Evolutionary conservation across 129 eudicot species (phyloP), one percentile per base, ranked within the genome.

Genomic region (Lactuca sativa): DNA sequence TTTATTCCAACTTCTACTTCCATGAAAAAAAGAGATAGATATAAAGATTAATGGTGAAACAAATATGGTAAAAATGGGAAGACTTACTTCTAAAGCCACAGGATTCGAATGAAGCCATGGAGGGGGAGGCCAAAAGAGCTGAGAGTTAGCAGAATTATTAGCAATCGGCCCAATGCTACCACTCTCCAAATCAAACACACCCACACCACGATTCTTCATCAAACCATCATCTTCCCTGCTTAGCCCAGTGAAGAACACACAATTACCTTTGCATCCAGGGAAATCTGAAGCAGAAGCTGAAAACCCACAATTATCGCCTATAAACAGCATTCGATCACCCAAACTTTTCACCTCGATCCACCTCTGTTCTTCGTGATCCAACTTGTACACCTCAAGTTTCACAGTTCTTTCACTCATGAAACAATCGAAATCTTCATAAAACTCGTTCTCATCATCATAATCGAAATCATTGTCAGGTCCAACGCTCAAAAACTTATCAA

Each of bases 71-170:
- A 11, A 47, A 47, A 65, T 25, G 9, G 11, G 3, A 33, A 36
- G 55, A 80, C 89, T 86, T 71, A 86, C 98, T 69, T 86, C 88
- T 68, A 83, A 64, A 17, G 18, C 62, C 56, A 82, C 55, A 1
- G 80, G 74, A 77, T 76, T 56, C 6, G 85, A 74, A 67, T 69
- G 66, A 67, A 92, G 73, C 98, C 98, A 92, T 48, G 63, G 49
- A 16, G 98, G 98, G 2, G 95, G 96, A 0, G 96, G 96, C 98
- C 95, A 88, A 79, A 92, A 92, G 67, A 88, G 66, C 77, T 84
- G 81, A 4, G 89, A 82, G 59, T 70, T 84, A 74, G 81, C 83
- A 37, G 73, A 77, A 17, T 86, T 71, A 63, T 78, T 67, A 44
- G 18, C 66, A 60, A 91, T 56, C 13, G 90, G 80, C 58, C 90